These are phyloP conservation scores for Adansonia madagascariensis DNA, from an alignment of 441 rosid genomes.

Conservation along the genomic window DNA sequence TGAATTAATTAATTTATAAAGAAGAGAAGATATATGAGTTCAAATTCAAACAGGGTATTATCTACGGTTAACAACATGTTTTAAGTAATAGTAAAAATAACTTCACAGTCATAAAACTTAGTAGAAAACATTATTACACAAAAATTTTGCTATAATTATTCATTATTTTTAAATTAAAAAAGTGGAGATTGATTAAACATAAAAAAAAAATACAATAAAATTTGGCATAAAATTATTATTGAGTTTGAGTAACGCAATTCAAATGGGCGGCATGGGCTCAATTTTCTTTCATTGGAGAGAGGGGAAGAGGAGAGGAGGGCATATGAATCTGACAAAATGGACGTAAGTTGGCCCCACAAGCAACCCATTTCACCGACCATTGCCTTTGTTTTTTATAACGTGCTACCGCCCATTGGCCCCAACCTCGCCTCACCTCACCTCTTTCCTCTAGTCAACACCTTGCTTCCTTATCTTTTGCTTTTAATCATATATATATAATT, in stretches of 20 bases:
- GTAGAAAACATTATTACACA: too few relatives aligned
- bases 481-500: background rate
- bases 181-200: too few relatives aligned
- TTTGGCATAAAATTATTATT: too few relatives aligned
- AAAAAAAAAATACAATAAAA: too few relatives aligned
- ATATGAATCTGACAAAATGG: background rate
- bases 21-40: too few relatives aligned
- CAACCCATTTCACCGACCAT: slow-evolving; percentile 45
- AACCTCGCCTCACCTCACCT: background rate
- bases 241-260: background rate
- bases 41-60: too few relatives aligned
- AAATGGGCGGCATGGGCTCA: background rate
- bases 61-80: too few relatives aligned
- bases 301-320: background rate
- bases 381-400: background rate
- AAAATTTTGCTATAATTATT: too few relatives aligned
- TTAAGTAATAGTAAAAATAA: too few relatives aligned
- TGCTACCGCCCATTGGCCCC: slow-evolving; percentile 1
- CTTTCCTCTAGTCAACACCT: background rate
- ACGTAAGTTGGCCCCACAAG: slow-evolving; percentile 28
- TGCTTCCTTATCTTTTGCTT: background rate
- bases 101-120: too few relatives aligned
- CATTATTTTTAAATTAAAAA: too few relatives aligned
- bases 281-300: background rate
- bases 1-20: too few relatives aligned